A percentile compares a stretch with the other conserved stretches of the same genome.
Evolutionary conservation across 345 rosid species (phyloP).

Genomic region (Sonneratia caseolaris): DNA sequence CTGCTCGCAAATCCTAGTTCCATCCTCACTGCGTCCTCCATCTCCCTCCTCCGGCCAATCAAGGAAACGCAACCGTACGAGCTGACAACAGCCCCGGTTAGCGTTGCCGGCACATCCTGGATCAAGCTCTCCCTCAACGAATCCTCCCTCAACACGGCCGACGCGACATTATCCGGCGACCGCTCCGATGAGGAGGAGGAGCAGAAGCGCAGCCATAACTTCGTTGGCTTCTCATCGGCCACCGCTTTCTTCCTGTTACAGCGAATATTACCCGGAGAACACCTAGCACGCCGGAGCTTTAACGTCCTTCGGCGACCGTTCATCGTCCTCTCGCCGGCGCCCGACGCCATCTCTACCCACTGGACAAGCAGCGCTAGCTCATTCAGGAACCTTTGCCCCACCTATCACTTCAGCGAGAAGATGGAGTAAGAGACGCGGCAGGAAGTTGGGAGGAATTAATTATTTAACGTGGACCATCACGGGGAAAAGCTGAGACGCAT

Average conservation of each 20-base stretch:
- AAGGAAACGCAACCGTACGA: conserved; percentile 41
- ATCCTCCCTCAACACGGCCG: neutral
- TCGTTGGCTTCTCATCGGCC: conserved; percentile 12
- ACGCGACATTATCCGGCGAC: neutral
- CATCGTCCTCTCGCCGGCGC: conserved; percentile 11
- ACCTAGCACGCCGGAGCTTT: conserved; percentile 17
- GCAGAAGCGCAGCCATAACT: conserved; percentile 13
- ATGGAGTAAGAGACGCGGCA: neutral
- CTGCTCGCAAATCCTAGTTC: conserved; percentile 29
- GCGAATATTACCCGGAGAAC: neutral
- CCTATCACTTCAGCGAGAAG: neutral
- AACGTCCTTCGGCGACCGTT: conserved; percentile 25
- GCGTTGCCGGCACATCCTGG: neutral
- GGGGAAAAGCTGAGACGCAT: neutral
- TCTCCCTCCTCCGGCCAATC: conserved; percentile 55
- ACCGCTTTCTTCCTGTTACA: conserved; percentile 13
- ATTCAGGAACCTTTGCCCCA: neutral
- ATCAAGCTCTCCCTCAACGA: neutral
- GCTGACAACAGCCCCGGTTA: neutral
- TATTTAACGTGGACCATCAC: neutral
- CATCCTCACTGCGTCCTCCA: conserved; percentile 55
- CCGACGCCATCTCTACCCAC: conserved; percentile 1
- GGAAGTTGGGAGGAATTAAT: neutral
- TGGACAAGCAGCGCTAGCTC: neutral
- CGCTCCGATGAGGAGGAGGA: conserved; percentile 14